Conservation (phyloP, 1,139 yeast species). For the Suhomyces wounanorum region DNA sequence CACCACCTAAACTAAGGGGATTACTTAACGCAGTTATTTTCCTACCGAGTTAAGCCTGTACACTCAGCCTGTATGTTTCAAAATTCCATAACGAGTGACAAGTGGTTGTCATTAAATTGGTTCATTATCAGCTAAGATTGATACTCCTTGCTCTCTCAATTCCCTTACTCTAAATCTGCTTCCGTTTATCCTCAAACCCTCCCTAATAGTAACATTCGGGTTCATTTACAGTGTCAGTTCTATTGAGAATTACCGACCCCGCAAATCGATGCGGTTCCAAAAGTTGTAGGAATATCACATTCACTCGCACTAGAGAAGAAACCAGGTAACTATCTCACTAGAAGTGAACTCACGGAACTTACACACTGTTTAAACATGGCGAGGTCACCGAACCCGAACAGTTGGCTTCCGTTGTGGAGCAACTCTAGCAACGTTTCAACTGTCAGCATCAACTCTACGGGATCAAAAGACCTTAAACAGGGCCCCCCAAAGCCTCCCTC, state of each 20-base stretch:
- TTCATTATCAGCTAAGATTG: no score
- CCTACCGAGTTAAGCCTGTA: no score
- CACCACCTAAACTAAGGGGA: neutral
- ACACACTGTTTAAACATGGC: conserved; percentile 1
- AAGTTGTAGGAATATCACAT: conserved; percentile 7
- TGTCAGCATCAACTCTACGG: neutral
- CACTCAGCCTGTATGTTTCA: no score
- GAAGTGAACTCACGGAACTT: neutral
- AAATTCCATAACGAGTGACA: no score
- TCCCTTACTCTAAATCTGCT: no score
- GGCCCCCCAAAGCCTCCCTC: neutral
- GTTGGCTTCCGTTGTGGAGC: conserved; percentile 13
- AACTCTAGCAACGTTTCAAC: conserved; percentile 1
- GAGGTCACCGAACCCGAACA: conserved; percentile 9
- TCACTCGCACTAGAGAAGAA: conserved; percentile 2
- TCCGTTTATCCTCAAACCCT: no score
- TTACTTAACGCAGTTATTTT: no score
- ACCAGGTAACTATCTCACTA: neutral
- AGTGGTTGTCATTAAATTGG: no score
- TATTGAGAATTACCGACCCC: neutral
- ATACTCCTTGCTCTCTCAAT: no score
- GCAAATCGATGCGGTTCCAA: neutral
- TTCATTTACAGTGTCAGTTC: no score
- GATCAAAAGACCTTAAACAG: neutral
- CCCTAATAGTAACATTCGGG: no score